Evolutionary conservation across 2,329 filamentous ascomycete species (phyloP), one percentile per base, ranked within the genome.

Genomic region (Ceratocystis harringtonii): DNA sequence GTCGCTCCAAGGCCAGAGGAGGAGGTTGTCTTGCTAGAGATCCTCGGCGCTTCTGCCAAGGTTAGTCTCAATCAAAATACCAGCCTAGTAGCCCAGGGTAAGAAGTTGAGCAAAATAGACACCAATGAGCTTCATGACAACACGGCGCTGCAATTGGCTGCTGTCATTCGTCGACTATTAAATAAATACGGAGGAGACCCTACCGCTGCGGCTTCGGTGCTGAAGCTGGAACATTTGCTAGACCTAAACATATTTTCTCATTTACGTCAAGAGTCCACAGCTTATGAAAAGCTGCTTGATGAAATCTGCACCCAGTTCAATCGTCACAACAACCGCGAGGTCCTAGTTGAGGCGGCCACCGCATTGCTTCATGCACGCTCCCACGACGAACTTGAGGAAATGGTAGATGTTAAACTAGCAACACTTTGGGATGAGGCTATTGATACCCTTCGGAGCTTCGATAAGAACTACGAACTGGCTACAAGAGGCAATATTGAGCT

Each of bases 241-340:
- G 89, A 96, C 69, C 81, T 96, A 0, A 88, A 92, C 50, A 83
- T 92, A 25, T 95, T 97, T 72, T 87, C 92, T 72, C 89, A 95
- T 71, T 78, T 97, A 45, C 87, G 92, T 63, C 91, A 96, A 73
- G 90, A 95, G 69, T 84, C 90, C 0, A 86, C 87, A 1, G 87
- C 85, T 1, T 95, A 95, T 72, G 84, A 86, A 5, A 84, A 87
- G 25, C 78, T 97, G 36, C 79, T 99, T 1, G 91, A 96, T 70
- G 92, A 96, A 71, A 90, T 97, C 70, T 91, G 89, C 74, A 90
- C 90, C 66, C 94, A 99, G 71, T 97, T 99, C 76, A 85, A 88
- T 70, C 85, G 90, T n/a, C 94, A 99, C 72, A 89, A 89, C 55
- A 90, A 95, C 71, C 88, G 89, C 70, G 83, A 84, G 65, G 92